These are phyloP conservation scores for Entophlyctis luteolus DNA, from an alignment of 192 early-diverging fungal species.

Conservation along the genomic window DNA sequence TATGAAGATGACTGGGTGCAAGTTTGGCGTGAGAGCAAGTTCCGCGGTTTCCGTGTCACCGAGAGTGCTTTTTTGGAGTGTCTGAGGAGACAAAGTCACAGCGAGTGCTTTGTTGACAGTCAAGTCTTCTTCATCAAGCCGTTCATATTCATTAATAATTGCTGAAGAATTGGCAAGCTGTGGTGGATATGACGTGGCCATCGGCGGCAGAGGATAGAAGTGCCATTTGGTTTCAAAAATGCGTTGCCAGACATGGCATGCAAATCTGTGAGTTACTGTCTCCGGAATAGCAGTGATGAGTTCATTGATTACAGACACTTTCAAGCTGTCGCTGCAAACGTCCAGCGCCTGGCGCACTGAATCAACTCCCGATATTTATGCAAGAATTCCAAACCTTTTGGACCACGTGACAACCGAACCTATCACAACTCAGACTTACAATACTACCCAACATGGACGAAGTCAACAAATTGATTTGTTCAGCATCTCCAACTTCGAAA, in stretches of 20 bases:
- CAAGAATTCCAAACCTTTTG: constrained; percentile 50
- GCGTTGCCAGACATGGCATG: constrained; percentile 77
- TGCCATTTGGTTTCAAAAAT: constrained; percentile 69
- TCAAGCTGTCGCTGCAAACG: constrained; percentile 55
- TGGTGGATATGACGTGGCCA: constrained; percentile 40
- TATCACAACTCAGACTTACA: constrained; percentile 60
- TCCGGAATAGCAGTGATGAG: constrained; percentile 56
- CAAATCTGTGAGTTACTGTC: constrained; percentile 68
- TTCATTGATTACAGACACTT: constrained; percentile 55
- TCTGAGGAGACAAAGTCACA: not conserved
- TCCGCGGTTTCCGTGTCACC: not conserved
- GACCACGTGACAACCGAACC: constrained; percentile 74
- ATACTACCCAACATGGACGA: constrained; percentile 59
- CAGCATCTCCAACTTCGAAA: constrained; percentile 57
- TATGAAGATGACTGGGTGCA: constrained; percentile 9
- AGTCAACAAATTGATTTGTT: constrained; percentile 52
- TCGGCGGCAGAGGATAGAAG: constrained; percentile 12
- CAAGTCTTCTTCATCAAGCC: not conserved
- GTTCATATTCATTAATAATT: not conserved
- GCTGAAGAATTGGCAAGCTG: not conserved
- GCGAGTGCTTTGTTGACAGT: too few relatives aligned
- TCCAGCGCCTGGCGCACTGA: constrained; percentile 61
- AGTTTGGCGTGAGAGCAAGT: not conserved
- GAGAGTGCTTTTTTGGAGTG: too few relatives aligned
- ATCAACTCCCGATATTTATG: not conserved